These are phyloP conservation scores for Hypholoma sublateritium DNA, from an alignment of 768 basidiomycete genomes.

Conservation along the genomic window DNA sequence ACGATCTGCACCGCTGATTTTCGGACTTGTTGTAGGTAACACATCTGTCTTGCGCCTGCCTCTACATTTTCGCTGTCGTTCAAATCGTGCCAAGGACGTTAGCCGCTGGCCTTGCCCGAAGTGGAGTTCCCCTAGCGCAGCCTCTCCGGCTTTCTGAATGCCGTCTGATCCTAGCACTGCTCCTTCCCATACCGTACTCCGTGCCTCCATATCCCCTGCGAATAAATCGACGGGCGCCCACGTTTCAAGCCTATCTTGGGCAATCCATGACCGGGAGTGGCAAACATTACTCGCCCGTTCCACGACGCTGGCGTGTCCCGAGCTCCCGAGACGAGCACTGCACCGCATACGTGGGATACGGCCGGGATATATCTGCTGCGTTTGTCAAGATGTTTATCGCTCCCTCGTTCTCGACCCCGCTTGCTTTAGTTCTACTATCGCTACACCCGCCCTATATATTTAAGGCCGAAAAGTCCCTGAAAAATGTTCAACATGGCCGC, in stretches of 20 bases:
- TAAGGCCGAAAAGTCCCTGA: neutral
- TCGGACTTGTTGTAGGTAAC: too few relatives aligned
- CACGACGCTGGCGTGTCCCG: neutral
- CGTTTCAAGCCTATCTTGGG: slow-evolving; percentile 7
- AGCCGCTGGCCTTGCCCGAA: too few relatives aligned
- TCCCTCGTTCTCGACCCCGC: neutral
- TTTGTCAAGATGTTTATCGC: neutral
- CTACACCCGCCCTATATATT: neutral
- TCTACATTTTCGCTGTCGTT: too few relatives aligned
- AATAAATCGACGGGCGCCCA: slow-evolving; percentile 4
- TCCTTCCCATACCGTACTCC: slow-evolving; percentile 6
- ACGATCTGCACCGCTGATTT: too few relatives aligned
- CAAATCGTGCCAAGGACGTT: too few relatives aligned
- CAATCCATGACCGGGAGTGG: slow-evolving; percentile 5
- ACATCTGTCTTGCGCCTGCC: too few relatives aligned
- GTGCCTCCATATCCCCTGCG: slow-evolving; percentile 2
- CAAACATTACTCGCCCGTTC: neutral
- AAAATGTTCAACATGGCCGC: slow-evolving; percentile 14
- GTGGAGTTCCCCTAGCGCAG: too few relatives aligned
- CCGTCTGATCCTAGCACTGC: slow-evolving; percentile 6
- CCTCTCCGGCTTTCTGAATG: neutral
- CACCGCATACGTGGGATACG: slow-evolving; percentile 7
- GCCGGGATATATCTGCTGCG: slow-evolving; percentile 3
- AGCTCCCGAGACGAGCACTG: slow-evolving; percentile 2
- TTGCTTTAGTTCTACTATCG: neutral